Base-by-base conservation (phyloP, 805 yeast species). In the Tetrapisispora nanseiensis region DNA sequence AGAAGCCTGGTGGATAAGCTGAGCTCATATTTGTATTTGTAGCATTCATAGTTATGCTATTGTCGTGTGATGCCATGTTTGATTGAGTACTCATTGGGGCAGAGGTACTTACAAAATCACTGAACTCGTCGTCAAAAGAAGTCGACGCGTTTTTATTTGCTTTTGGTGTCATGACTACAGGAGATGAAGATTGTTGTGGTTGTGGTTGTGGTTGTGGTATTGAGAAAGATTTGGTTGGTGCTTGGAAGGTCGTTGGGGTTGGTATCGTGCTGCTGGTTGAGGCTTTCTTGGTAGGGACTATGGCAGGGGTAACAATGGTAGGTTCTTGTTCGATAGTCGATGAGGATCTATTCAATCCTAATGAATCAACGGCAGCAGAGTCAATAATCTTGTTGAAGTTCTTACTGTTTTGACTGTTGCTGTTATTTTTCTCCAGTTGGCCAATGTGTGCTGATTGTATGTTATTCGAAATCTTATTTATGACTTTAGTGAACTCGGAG, bases 381-480 rank as follows among this genome's bases (percentile, higher is more conserved):
- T 50, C 53, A 18, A 59, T 52, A 18, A 57, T 52, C 16, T 50
- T 51, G 15, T 48, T 51, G 41, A 61, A 57, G 15, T 54, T 57
- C 23, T 51, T 56, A 32, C 52, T 33, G 28, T 34, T 9, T 24
- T 48, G 26, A 49, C 52, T 18, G 15, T 53, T 55, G 19, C 42
- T 52, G 2, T 42, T 26, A 4, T 50, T 56, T 30, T 57, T 53
- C 12, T 48, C 47, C 28, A 71, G 51, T 40, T 60, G 66, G 27
- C 57, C 54, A 28, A 61, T 40, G 33, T 73, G 78, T 32, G 59
- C 59, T 12, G 49, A 49, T 53, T 76, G 80, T n/a, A 78, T 65
- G 11, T 58, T 58, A 19, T 51, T 59, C 0, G 76, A 57, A 15
- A 75, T 63, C 15, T 54, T 57, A 34, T 70, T 69, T 15, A 76